Percentiles rank a stretch among this genome's conserved stretches.
Evolutionary conservation across 225 moss, liverwort and hornwort genomes (phyloP).

Genomic region (Asterella californica): DNA sequence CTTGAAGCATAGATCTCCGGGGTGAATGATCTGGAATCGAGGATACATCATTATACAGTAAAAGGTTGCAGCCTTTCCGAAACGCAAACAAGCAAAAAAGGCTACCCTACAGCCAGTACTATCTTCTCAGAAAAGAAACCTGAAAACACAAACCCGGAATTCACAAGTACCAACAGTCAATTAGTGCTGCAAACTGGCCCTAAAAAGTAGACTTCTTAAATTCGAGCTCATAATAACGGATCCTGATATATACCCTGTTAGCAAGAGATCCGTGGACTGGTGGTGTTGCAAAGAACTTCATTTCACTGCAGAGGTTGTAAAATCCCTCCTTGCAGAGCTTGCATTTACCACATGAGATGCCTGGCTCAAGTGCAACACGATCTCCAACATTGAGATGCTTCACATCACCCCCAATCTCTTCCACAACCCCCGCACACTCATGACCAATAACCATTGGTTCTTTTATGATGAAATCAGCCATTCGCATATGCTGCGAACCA

Average conservation of each 20-base stretch:
- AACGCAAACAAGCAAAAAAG: background rate
- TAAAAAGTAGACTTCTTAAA: background rate
- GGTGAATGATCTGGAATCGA: conserved; percentile 62
- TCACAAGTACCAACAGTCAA: too few relatives aligned
- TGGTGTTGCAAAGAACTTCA: conserved; percentile 91
- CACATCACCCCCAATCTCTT: conserved; percentile 59
- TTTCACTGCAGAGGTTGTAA: conserved; percentile 80
- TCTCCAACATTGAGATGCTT: conserved; percentile 58
- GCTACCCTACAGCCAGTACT: too few relatives aligned
- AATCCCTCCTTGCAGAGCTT: conserved; percentile 56
- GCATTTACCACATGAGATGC: conserved; percentile 68
- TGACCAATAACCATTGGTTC: conserved; percentile 91
- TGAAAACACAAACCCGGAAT: background rate
- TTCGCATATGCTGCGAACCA: conserved; percentile 62
- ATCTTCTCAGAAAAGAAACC: background rate
- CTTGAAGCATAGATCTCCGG: conserved; percentile 76
- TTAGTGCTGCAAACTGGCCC: background rate
- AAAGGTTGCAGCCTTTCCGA: background rate
- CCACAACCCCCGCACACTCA: conserved; percentile 74
- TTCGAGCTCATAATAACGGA: background rate
- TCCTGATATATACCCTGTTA: conserved; percentile 42
- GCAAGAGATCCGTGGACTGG: conserved; percentile 78
- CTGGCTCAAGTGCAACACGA: conserved; percentile 81
- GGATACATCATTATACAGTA: background rate
- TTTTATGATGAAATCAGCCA: conserved; percentile 68